Conservation (phyloP, 805 yeast genomes). For the Kluyveromyces siamensis region DNA sequence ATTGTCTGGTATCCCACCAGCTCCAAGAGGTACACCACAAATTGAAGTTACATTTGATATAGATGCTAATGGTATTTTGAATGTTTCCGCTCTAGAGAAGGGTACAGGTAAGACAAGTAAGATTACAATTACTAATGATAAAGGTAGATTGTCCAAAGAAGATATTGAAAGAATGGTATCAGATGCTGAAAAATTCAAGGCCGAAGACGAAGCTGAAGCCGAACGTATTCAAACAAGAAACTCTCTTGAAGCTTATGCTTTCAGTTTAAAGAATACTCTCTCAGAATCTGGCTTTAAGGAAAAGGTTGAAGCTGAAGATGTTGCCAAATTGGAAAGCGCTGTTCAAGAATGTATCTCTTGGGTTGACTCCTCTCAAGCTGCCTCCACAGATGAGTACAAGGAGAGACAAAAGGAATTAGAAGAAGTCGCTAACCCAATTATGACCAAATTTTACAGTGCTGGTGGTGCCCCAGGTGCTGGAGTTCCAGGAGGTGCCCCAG, state of each 20-base stretch:
- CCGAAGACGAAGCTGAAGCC: conserved; percentile 93
- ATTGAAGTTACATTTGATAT: conserved; percentile 95
- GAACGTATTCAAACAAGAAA: conserved; percentile 89
- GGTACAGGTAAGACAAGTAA: conserved; percentile 97
- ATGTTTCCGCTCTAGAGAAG: conserved; percentile 93
- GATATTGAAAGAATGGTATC: conserved; percentile 96
- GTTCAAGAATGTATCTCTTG: conserved; percentile 80
- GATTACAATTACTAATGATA: conserved; percentile 97
- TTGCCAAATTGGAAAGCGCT: conserved; percentile 63
- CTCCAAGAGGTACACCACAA: conserved; percentile 98
- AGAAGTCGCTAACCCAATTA: conserved; percentile 90
- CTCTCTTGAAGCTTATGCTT: conserved; percentile 90
- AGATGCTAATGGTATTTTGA: conserved; percentile 95
- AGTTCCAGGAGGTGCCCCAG: conserved; percentile 32
- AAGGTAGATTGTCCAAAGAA: conserved; percentile 96
- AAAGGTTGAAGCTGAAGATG: conserved; percentile 64
- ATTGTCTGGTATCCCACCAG: conserved; percentile 94
- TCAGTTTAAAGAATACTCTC: conserved; percentile 80
- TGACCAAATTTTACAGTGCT: conserved; percentile 93
- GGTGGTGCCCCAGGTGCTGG: conserved; percentile 61
- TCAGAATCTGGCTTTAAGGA: conserved; percentile 70
- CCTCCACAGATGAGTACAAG: conserved; percentile 82
- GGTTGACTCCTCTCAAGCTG: conserved; percentile 92
- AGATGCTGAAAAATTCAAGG: conserved; percentile 96
- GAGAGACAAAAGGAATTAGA: conserved; percentile 95